These are phyloP conservation scores for Lachancea dasiensis DNA, from an alignment of 805 yeast species.

Conservation along the genomic window DNA sequence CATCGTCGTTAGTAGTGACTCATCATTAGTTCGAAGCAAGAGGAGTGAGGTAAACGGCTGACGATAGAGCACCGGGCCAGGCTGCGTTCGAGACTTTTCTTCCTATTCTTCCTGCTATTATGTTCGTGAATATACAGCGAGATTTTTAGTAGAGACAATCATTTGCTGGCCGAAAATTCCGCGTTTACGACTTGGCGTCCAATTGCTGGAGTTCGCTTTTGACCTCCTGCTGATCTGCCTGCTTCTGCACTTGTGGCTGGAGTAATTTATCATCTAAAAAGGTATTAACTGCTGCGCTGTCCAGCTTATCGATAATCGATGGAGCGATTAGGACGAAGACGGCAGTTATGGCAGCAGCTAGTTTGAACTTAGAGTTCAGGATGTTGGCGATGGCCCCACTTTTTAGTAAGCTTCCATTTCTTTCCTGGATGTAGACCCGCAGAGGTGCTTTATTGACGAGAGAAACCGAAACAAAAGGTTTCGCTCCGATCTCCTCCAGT, in stretches of 20 bases:
- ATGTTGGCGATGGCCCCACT: constrained; percentile 36
- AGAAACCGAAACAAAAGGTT: constrained; percentile 22
- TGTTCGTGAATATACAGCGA: too few relatives aligned
- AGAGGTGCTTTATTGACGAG: constrained; percentile 27
- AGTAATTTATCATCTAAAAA: constrained; percentile 29
- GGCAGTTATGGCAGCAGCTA: constrained; percentile 28
- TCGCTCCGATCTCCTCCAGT: constrained; percentile 18
- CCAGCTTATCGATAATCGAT: constrained; percentile 34
- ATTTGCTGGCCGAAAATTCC: too few relatives aligned
- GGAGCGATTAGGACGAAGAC: constrained; percentile 30
- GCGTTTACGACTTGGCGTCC: background rate
- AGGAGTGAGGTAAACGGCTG: background rate
- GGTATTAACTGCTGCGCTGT: constrained; percentile 36
- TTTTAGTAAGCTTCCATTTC: constrained; percentile 31
- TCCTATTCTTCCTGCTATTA: background rate
- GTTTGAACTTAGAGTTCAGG: constrained; percentile 35
- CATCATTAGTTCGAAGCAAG: too few relatives aligned
- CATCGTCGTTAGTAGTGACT: too few relatives aligned
- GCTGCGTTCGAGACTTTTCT: background rate
- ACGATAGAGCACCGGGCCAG: too few relatives aligned
- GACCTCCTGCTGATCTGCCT: constrained; percentile 10
- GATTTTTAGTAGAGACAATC: too few relatives aligned
- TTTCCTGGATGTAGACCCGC: constrained; percentile 31
- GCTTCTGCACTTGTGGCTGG: constrained; percentile 23
- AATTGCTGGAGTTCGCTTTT: background rate